Base-by-base conservation (phyloP, 192 early-diverging fungal genomes). In the Podila clonocystis region DNA sequence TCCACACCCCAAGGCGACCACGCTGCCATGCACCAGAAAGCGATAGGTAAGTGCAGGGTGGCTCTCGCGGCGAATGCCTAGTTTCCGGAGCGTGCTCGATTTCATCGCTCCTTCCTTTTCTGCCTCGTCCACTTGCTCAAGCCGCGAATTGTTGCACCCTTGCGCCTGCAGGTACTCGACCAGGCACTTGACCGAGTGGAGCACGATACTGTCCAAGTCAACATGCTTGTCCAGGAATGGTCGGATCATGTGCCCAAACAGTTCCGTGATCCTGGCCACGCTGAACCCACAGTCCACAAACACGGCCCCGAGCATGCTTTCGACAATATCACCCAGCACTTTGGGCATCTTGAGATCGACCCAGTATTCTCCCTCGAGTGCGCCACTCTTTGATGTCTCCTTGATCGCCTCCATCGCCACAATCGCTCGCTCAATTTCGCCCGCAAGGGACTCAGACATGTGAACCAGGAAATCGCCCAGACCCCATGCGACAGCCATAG, bases 241-340 rank as follows among this genome's bases (percentile, higher is more conserved):
- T 33, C 50, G 22, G 30, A 88, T 76, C 64, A 79, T 7, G 22
- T 65, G 58, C 5, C 24, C 22, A 31, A 86, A 94, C 9, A 88
- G 41, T 9, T 73, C 62, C 22, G 85, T 65, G 11, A 85, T 87
- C 4, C 85, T 82, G 0, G 86, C 84, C 58, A 89, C 58, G 66
- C 91, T 75, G 78, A 94, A 95, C 1, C 87, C 89, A 41, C 90
- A 89, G 77, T 98, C 97, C 22, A 97, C 88, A 73, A 93, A 94
- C 7, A 96, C 83, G 7, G 97, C 96, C 4, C 97, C 97, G 13
- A 96, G 50, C 50, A 96, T 86, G 48, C 93, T 92, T 77, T 98
- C 97, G n/a, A 96, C 87, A 0, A 97, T 74, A 84, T 98, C 97
- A 9, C 93, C 92, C 49, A 95, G 74, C 0, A 94, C 92, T 67